Evolutionary conservation across 345 rosid species (phyloP), one percentile per base, ranked within the genome.

Genomic region (Camelina neglecta): DNA sequence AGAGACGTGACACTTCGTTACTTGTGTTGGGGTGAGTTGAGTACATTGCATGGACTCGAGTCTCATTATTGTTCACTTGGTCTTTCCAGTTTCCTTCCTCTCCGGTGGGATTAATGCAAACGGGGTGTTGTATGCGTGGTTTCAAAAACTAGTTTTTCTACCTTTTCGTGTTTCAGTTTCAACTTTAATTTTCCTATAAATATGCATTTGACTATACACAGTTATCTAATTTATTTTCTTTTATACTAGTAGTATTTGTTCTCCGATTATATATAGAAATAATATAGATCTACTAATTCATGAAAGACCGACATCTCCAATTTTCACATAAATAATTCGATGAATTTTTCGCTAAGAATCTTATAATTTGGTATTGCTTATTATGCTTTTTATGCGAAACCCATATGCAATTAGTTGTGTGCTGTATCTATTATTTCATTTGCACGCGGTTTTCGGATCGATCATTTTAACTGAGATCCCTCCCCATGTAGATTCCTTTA

Each of bases 401-500:
- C 62, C 77, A 73, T 54, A 73, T 63, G 71, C 47, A 49, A 56
- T 58, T 7, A 35, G 38, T 35, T 35, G 42, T 35, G 42, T 54
- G 58, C 60, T 67, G 67, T 53, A 8, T 65, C 50, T n/a, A 73
- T 73, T 65, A 73, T 73, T 36, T 38, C 41, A 38, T 38, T 23
- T 61, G 45, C 56, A 65, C 66, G 72, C 72, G 73, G 72, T 57
- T 57, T 29, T 65, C 8, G 16, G 49, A 47, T 47, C 11, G 16
- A 65, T 65, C 45, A 48, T 59, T 16, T 66, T 21, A 24, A 7
- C 15, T 53, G 58, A 69, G 41, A 69, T 69, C 48, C 16, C 53
- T 67, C 45, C 8, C 53, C 13, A 18, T n/a, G 62, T 50, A 5
- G 38, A 57, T 75, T 60, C 56, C 74, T 59, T 59, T 41, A 47